phyloP scores from a whole-genome alignment of 306 rosid genomes.

The peach (Prunus persica) region Prunus_persica_NCBIv2 NC_034010.1:18215001-18215500 shows the following conservation, averaged over 20 bases:
- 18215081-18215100: not conserved
- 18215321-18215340: conserved; percentile 43
- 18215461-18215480: conserved; percentile 36
- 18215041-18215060: not conserved
- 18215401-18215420: conserved; percentile 27
- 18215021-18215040: not conserved
- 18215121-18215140: too few relatives aligned
- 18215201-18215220: conserved; percentile 31
- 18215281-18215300: conserved; percentile 40
- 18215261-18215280: conserved; percentile 45
- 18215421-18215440: conserved; percentile 20
- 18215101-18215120: not conserved
- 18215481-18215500: too few relatives aligned
- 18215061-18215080: conserved; percentile 1
- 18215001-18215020: not conserved
- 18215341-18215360: conserved; percentile 40
- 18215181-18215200: not conserved
- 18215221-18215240: conserved; percentile 56
- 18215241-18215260: conserved; percentile 39
- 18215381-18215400: conserved; percentile 38
- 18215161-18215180: not conserved
- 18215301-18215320: conserved; percentile 47
- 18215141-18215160: not conserved
- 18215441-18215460: conserved; percentile 33
- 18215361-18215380: conserved; percentile 40